Base-by-base conservation (phyloP, 306 rosid genomes). In the Urtica urens region DNA sequence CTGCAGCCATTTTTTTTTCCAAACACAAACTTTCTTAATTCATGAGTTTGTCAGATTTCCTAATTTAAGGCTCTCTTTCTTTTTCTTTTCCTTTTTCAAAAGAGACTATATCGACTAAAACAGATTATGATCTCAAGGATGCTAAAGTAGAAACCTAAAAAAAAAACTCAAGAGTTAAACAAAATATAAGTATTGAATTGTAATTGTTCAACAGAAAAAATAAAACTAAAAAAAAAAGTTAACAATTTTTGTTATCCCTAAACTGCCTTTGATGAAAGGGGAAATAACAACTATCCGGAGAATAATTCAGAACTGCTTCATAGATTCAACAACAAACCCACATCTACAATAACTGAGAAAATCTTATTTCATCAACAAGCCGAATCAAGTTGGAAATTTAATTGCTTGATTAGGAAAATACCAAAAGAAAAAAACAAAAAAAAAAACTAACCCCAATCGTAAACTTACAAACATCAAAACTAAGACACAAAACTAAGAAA, bases 1-100 rank as follows among this genome's bases (percentile, higher is more conserved):
- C 72, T 44, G 66, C 66, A 46, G 72, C 61, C 72, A 66, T 66
- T 12, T 59, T 20, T 39, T 51, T 38, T 30, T 65, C 71, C 42
- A 57, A 65, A 43, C 59, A 51, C 38, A 48, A 66, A 59, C 38
- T 56, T 43, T 25, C 34, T 39, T 33, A 16, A 35, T 56, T 42
- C 11, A 53, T 20, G 16, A 31, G 37, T 25, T 16, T 7, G 6
- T 25, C 49, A 51, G 4, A 27, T 25, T 26, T 3, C 41, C 49
- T 49, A 49, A 30, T 65, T 45, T 18, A 10, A 31, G 31, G 42
- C 40, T 40, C 58, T 29, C 17, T 33, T 50, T 20, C 14, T 31
- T 27, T 41, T 23, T 16, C 16, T n/a, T n/a, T n/a, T n/a, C n/a
- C n/a, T n/a, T n/a, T n/a, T n/a, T n/a, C n/a, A n/a, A 62, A 37